Conservation (phyloP, 768 basidiomycete species). For the Pulveroboletus sp. region DNA sequence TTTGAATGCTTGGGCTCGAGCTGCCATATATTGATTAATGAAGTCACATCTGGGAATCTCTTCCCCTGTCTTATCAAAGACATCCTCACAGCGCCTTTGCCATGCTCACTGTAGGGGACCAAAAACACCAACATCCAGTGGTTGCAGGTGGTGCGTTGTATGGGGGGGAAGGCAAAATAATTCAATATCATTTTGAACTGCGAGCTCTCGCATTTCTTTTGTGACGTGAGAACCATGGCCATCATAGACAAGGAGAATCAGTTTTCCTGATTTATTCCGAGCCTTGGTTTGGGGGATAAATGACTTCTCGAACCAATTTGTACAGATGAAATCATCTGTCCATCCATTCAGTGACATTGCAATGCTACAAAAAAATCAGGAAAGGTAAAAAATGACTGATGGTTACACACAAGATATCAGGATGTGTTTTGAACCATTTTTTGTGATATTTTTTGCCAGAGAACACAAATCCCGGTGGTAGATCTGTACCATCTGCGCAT, state of each 20-base stretch:
- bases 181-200: conserved; percentile 27
- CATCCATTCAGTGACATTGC: conserved; percentile 38
- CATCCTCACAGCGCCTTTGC: conserved; percentile 23
- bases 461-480: conserved; percentile 39
- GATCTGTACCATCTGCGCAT: conserved; percentile 15
- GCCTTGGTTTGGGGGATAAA: conserved; percentile 37
- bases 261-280: conserved; percentile 24
- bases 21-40: conserved; percentile 7
- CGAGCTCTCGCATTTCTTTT: conserved; percentile 23
- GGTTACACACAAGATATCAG: too few species aligned
- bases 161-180: conserved; percentile 38
- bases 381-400: too few species aligned
- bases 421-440: neutral
- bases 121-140: conserved; percentile 42
- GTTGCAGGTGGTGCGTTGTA: conserved; percentile 41
- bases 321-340: conserved; percentile 36
- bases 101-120: conserved; percentile 30
- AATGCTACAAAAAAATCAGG: too few species aligned
- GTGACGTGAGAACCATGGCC: conserved; percentile 43
- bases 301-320: conserved; percentile 36
- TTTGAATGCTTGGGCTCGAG: conserved; percentile 10
- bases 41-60: conserved; percentile 25
- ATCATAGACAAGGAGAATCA: conserved; percentile 40
- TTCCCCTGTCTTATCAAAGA: conserved; percentile 16
- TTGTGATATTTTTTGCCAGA: conserved; percentile 18